These are phyloP conservation scores for Sclerotinia sclerotiorum DNA, from an alignment of 2,329 filamentous ascomycete genomes.

Conservation along the genomic window DNA sequence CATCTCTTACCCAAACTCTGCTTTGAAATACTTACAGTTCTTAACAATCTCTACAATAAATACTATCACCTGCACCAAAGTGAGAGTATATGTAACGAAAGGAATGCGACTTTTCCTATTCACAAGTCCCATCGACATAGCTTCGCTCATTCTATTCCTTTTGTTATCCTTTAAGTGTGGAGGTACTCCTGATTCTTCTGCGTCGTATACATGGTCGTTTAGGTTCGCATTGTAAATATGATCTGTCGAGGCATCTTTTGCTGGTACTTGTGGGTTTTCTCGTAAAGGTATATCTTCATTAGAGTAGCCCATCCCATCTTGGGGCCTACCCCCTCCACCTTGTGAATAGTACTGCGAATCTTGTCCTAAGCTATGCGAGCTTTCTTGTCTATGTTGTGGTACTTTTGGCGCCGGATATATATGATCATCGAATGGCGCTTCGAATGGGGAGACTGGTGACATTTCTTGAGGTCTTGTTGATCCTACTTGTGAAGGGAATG, in stretches of 20 bases:
- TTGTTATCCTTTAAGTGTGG: slow-evolving; percentile 38
- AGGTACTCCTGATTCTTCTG: slow-evolving; percentile 42
- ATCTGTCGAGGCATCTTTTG: slow-evolving; percentile 24
- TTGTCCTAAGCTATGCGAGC: slow-evolving; percentile 46
- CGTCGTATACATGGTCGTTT: slow-evolving; percentile 64
- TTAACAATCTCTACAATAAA: slow-evolving; percentile 87
- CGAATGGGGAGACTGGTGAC: slow-evolving; percentile 55
- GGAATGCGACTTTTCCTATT: slow-evolving; percentile 50
- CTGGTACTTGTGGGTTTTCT: slow-evolving; percentile 46
- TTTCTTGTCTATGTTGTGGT: slow-evolving; percentile 33
- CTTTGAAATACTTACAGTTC: slow-evolving; percentile 63
- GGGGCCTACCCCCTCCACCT: slow-evolving; percentile 44
- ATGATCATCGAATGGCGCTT: slow-evolving; percentile 67
- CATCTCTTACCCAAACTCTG: background rate
- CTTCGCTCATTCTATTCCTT: slow-evolving; percentile 49
- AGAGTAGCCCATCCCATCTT: slow-evolving; percentile 40
- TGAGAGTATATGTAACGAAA: slow-evolving; percentile 81
- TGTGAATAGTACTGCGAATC: slow-evolving; percentile 59
- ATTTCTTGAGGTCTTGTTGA: slow-evolving; percentile 21
- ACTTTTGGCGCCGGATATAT: slow-evolving; percentile 53
- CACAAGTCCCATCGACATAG: slow-evolving; percentile 54
- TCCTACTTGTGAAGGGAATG: slow-evolving; percentile 25
- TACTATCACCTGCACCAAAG: slow-evolving; percentile 73
- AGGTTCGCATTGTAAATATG: slow-evolving; percentile 39
- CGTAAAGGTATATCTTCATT: slow-evolving; percentile 59